Evolutionary conservation across 202 grass and related monocot genomes (phyloP).

Genomic region (Tripidium arundinaceum): DNA sequence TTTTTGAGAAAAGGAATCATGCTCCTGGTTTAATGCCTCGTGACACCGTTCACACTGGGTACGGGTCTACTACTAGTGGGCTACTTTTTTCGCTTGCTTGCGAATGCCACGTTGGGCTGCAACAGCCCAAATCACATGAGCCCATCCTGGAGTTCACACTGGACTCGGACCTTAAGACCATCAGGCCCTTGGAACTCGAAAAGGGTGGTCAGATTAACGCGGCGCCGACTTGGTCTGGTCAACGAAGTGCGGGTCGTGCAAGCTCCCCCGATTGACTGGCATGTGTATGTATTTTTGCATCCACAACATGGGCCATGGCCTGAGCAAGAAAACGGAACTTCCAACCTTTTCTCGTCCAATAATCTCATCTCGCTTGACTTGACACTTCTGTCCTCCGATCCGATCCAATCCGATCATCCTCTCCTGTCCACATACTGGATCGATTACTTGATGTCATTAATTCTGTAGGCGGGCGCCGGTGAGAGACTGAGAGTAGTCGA

Average conservation of each 20-base stretch:
- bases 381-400: background rate
- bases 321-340: too few species aligned
- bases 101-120: background rate
- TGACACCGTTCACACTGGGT: too few species aligned
- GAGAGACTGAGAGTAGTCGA: background rate
- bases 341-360: background rate
- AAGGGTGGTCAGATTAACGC: background rate
- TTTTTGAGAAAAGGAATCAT: too few species aligned
- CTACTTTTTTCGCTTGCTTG: background rate
- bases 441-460: background rate
- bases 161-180: background rate
- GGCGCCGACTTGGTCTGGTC: conserved; percentile 9
- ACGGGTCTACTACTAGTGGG: background rate
- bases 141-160: background rate
- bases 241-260: background rate
- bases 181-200: background rate
- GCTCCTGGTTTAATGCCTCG: too few species aligned
- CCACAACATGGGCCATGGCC: background rate
- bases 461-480: background rate
- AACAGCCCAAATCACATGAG: background rate
- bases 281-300: background rate
- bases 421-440: background rate
- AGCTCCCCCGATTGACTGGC: background rate
- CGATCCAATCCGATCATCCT: background rate
- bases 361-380: background rate